Conservation (phyloP, 1,139 yeast species). For the Scheffersomyces lignicola region DNA sequence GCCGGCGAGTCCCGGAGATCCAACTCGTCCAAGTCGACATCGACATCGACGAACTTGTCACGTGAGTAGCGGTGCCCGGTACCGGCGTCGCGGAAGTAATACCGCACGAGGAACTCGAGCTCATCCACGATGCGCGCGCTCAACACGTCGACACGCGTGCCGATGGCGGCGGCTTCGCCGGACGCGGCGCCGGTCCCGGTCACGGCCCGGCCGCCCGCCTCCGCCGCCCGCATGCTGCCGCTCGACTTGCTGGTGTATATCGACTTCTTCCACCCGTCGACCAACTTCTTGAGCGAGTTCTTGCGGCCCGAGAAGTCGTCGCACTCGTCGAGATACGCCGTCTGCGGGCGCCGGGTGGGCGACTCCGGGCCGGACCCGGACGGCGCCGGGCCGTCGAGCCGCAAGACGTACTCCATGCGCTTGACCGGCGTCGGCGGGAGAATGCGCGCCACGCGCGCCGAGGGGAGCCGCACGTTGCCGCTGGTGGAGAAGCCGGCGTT, state of each 20-base stretch:
- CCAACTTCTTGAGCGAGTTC: slow-evolving; percentile 37
- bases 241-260: not conserved
- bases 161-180: slow-evolving; percentile 22
- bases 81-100: slow-evolving; percentile 23
- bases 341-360: slow-evolving; percentile 1
- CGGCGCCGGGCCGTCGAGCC: slow-evolving; percentile 5
- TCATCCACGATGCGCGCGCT: slow-evolving; percentile 82
- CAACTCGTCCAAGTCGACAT: slow-evolving; percentile 7
- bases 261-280: slow-evolving; percentile 45
- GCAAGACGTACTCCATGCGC: slow-evolving; percentile 46
- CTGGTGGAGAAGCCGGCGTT: slow-evolving; percentile 49
- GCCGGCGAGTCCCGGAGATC: slow-evolving; percentile 9
- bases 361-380: not conserved
- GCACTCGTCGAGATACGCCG: slow-evolving; percentile 8
- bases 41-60: slow-evolving; percentile 13
- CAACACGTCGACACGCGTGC: slow-evolving; percentile 63
- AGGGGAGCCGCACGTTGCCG: slow-evolving; percentile 51
- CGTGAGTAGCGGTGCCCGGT: slow-evolving; percentile 16
- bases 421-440: slow-evolving; percentile 71
- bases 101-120: slow-evolving; percentile 48
- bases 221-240: too few species aligned
- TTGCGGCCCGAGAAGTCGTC: slow-evolving; percentile 28
- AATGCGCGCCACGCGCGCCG: slow-evolving; percentile 43
- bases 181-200: slow-evolving; percentile 8
- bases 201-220: not conserved